Evolutionary conservation across 129 eudicot genomes (phyloP), one percentile per base, ranked within the genome.

Genomic region (Helichrysum umbraculigerum): DNA sequence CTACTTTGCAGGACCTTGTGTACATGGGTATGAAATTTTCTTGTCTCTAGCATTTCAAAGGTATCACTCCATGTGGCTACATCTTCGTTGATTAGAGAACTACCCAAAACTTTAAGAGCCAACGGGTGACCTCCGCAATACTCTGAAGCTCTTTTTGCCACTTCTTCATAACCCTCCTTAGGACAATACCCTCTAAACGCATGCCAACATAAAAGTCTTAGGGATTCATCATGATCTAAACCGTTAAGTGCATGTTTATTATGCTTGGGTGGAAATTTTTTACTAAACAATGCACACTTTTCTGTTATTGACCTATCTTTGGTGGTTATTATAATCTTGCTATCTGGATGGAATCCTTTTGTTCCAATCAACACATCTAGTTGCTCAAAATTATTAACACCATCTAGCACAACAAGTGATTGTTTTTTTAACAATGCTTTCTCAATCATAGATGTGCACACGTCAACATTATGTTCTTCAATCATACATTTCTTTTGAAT

Each of bases 341-440:
- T 34, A 34, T 6, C 37, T 34, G 5, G 37, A 34, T 4, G 37
- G 37, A 34, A 34, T 4, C 37, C 37, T 34, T 34, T 34, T 34
- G 37, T 34, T 34, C 37, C 37, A 5, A 34, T 34, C 6, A 34
- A 34, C 37, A 34, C 37, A 66, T 66, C 71, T 34, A 66, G 29
- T 19, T 66, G 71, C 50, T 66, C 71, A 66, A 17, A 39, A 12
- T 35, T 66, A n/a, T 34, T 51, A 37, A 66, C 51, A 0, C 54
- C 72, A 67, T 67, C 72, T 19, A 67, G 72, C 39, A 67, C 72
- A 20, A 67, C 28, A 20, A 67, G 30, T 34, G 37, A 34, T 34
- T 34, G 17, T 50, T 50, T 4, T 4, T 50, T 14, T 0, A 11
- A 50, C 37, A 50, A 11, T 14, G n/a, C n/a, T 50, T 16, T 0